phyloP scores from a whole-genome alignment of 2,329 filamentous ascomycete species.

The Canariomyces notabilis region DNA sequence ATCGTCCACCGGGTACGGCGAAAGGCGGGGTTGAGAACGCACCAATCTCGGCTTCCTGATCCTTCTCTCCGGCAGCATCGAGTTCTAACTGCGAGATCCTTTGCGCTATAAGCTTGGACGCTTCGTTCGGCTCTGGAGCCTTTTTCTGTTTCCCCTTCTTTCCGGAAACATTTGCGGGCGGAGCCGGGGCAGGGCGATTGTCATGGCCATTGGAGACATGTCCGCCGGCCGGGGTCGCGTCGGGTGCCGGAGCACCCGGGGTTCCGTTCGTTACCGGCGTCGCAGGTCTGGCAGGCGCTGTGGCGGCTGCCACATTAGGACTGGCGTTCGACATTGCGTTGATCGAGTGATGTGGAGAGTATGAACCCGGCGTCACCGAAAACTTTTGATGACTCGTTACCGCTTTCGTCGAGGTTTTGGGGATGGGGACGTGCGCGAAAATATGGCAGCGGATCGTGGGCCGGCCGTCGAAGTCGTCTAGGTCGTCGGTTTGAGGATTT shows the following conservation, averaged over 20 bases:
- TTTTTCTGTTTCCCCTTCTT: conserved; percentile 88
- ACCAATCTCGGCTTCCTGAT: conserved; percentile 95
- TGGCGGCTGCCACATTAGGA: conserved; percentile 31
- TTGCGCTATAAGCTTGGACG: conserved; percentile 83
- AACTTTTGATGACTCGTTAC: conserved; percentile 9
- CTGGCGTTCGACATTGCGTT: conserved; percentile 34
- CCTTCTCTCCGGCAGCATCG: conserved; percentile 88
- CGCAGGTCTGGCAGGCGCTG: conserved; percentile 29
- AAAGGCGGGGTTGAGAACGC: conserved; percentile 21
- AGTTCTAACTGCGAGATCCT: conserved; percentile 94
- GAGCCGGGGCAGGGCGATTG: conserved; percentile 38
- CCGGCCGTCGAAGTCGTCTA: no score
- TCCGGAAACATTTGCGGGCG: conserved; percentile 44
- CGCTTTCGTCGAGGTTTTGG: conserved; percentile 1
- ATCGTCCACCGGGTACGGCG: background rate
- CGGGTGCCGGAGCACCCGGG: conserved; percentile 26
- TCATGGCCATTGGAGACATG: conserved; percentile 33
- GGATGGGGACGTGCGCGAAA: background rate
- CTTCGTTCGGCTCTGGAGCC: conserved; percentile 76
- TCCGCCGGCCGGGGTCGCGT: conserved; percentile 31
- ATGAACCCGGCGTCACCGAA: no score
- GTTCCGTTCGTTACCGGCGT: conserved; percentile 31
- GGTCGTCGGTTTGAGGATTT: background rate
- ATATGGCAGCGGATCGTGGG: background rate
- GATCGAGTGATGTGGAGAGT: no score